Base-by-base conservation (phyloP, 352 stramenopile species). In the Phytophthora boehmeriae region DNA sequence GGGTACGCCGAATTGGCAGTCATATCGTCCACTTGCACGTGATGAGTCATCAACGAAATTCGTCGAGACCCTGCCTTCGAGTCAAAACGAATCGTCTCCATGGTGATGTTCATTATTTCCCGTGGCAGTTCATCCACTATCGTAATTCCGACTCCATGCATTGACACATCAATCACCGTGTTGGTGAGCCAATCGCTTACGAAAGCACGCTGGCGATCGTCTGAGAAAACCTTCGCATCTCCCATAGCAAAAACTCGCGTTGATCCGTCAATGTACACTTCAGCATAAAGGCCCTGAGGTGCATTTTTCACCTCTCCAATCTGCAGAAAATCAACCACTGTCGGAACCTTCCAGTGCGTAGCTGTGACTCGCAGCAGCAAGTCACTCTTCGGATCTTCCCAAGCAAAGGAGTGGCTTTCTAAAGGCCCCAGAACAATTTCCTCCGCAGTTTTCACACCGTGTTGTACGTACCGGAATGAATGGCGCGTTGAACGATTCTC, bases 21-120 rank as follows among this genome's bases (percentile, higher is more conserved):
- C 88, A 96, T 96, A 38, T 96, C 88, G 58, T 96, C 88, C 13
- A 96, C 75, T 66, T 96, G 86, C 45, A 96, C 71, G 38, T 96
- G 88, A 39, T 96, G 88, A 41, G 95, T 60, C 34, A 78, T 79
- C 20, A 92, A 84, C 16, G 75, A 73, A 50, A 83, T 61, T 8
- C 61, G 59, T 8, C 85, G 66, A 13, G 85, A 92, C 30, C 59
- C 52, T 19, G 73, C 68, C 14, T 62, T 73, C 16, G 85, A 92
- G 16, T 75, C 65, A 25, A 96, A 76, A 1, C 68, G 78, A 54
- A 96, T 77, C n/a, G 62, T 90, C 59, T 96, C 88, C 78, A 96
- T 87, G 13, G 86, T 95, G 44, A 96, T 78, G 75, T 95, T 96
- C 54, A 95, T 48, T 27, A 94, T 71, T 61, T 96, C 88, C 39